These are phyloP conservation scores for Arctium lappa DNA, from an alignment of 129 eudicot species.

Conservation along the genomic window DNA sequence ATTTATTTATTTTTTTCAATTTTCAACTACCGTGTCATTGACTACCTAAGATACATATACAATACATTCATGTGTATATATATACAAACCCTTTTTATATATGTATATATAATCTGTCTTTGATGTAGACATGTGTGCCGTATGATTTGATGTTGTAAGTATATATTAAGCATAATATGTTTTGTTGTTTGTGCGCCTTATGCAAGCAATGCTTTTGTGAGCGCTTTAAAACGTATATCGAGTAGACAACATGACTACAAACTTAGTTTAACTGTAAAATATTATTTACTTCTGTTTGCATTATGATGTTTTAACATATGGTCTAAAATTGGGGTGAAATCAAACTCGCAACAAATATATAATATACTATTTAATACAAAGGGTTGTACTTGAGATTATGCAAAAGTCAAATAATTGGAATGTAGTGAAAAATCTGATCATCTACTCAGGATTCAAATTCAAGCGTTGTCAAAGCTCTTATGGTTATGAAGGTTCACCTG, in stretches of 20 bases:
- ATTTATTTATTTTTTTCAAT: not conserved
- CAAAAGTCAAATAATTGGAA: not conserved
- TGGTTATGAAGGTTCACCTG: too few relatives aligned
- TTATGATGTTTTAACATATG: not conserved
- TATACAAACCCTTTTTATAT: not conserved
- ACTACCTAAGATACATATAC: not conserved
- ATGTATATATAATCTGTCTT: not conserved
- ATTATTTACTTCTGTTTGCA: too few relatives aligned
- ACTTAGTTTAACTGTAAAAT: not conserved
- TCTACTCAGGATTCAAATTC: too few relatives aligned
- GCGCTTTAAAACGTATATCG: not conserved
- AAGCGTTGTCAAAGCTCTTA: too few relatives aligned
- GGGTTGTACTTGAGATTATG: not conserved
- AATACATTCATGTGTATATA: not conserved
- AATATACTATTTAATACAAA: too few relatives aligned
- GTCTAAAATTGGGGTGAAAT: too few relatives aligned
- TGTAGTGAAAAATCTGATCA: too few relatives aligned
- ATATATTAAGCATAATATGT: not conserved
- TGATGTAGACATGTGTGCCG: not conserved
- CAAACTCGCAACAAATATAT: not conserved
- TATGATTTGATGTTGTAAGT: not conserved
- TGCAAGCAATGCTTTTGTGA: not conserved
- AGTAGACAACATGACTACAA: not conserved
- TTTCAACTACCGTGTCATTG: not conserved
- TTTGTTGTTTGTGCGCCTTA: not conserved